Evolutionary conservation across 2,329 filamentous ascomycete genomes (phyloP).

Genomic region (Stagonosporopsis chrysanthemi): DNA sequence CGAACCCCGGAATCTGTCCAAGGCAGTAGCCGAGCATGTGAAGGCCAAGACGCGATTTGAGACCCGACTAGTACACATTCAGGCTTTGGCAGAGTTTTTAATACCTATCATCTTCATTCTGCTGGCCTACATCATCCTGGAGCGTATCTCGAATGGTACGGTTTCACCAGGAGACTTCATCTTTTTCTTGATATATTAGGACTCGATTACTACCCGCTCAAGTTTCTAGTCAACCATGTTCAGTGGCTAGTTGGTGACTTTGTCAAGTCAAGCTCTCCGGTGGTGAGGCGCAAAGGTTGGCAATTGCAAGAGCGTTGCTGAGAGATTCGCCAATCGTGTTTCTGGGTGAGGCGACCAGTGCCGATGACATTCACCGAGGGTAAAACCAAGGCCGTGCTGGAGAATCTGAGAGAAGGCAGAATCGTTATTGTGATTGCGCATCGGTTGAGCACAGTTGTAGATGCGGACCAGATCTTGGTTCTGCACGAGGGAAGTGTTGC

Average conservation of each 20-base stretch:
- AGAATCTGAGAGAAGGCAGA: conserved; percentile 17
- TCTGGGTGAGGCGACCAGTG: conserved; percentile 16
- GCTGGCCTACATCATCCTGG: conserved; percentile 53
- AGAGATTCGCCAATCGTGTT: conserved; percentile 20
- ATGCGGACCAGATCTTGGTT: conserved; percentile 52
- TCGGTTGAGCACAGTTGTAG: conserved; percentile 48
- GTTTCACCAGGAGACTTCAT: conserved; percentile 67
- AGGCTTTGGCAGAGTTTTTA: conserved; percentile 17
- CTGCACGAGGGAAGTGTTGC: conserved; percentile 49
- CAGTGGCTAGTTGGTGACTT: conserved; percentile 51
- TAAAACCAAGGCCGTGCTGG: conserved; percentile 41
- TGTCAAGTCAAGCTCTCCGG: conserved; percentile 62
- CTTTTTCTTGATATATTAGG: conserved; percentile 27
- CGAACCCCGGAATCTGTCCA: conserved; percentile 3
- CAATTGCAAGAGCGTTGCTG: conserved; percentile 35
- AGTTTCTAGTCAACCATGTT: conserved; percentile 54
- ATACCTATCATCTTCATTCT: conserved; percentile 35
- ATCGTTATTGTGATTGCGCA: conserved; percentile 55
- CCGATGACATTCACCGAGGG: conserved; percentile 6
- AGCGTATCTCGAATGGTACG: conserved; percentile 57
- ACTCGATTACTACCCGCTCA: conserved; percentile 54
- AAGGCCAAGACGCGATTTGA: conserved; percentile 13
- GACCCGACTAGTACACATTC: background rate
- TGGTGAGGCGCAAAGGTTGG: conserved; percentile 90
- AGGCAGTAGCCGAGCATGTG: conserved; percentile 10